Percentiles rank a stretch among this genome's conserved stretches.
phyloP scores from a whole-genome alignment of 768 basidiomycete species.

The Paxillus rubicundulus region DNA sequence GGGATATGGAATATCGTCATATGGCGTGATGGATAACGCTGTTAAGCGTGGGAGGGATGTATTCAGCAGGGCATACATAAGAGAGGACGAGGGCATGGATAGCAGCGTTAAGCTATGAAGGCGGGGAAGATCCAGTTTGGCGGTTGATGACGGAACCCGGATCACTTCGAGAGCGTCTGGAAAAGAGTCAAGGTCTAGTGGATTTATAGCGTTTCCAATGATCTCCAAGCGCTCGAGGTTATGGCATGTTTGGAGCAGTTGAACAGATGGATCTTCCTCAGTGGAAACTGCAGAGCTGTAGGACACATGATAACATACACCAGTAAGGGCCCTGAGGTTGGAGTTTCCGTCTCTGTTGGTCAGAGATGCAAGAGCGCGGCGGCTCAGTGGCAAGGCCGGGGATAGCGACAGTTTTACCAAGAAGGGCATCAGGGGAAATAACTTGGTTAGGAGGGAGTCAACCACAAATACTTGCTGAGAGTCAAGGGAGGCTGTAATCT shows the following conservation, averaged over 20 bases:
- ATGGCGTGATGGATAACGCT: conserved; percentile 70
- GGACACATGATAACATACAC: conserved; percentile 49
- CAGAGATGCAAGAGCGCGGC: conserved; percentile 53
- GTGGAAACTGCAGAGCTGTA: conserved; percentile 22
- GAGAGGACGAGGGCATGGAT: conserved; percentile 63
- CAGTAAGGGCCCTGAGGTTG: conserved; percentile 51
- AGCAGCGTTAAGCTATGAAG: conserved; percentile 61
- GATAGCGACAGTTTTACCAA: conserved; percentile 53
- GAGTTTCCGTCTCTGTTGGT: conserved; percentile 48
- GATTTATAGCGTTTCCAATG: conserved; percentile 57
- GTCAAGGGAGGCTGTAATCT: conserved; percentile 42
- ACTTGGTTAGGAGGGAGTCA: conserved; percentile 59
- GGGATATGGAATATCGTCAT: conserved; percentile 63
- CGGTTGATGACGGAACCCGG: conserved; percentile 27
- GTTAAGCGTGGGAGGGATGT: conserved; percentile 60
- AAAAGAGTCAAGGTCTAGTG: conserved; percentile 44
- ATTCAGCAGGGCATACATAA: conserved; percentile 57
- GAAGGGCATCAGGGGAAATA: conserved; percentile 71
- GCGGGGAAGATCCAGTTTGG: conserved; percentile 49
- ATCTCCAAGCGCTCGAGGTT: conserved; percentile 65
- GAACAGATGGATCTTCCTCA: conserved; percentile 55
- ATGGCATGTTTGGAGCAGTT: conserved; percentile 51
- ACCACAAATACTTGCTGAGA: conserved; percentile 47
- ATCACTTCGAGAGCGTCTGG: conserved; percentile 18
- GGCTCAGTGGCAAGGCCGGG: conserved; percentile 57